Evolutionary conservation across 805 yeast genomes (phyloP), one percentile per base, ranked within the genome.

Genomic region (Monosporozyma aquatica): DNA sequence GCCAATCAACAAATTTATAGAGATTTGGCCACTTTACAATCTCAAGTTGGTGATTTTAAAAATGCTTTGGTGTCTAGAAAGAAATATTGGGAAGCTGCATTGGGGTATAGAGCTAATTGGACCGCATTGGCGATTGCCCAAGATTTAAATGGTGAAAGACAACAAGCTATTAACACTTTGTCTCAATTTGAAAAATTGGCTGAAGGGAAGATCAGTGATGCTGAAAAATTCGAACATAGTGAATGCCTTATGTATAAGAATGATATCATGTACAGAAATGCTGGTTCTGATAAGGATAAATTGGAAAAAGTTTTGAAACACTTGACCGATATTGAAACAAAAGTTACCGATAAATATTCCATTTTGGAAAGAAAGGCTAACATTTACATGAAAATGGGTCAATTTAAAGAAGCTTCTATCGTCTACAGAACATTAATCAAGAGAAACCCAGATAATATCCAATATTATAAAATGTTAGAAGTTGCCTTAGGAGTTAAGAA

Each of bases 21-120:
- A 46, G 98, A 92, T 61, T 70, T 90, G 56, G 74, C 94, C 11
- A 69, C 80, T 36, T 71, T 86, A 64, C 90, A 89, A 56, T 67
- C 83, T 23, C 97, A 92, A 54, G 69, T 72, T 48, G 77, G 96
- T 47, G 89, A 86, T 55, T 86, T 68, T 58, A 75, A 74, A 51
- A 71, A 71, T 20, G 70, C 82, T 47, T 70, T 75, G 4, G 74
- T 66, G 9, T 74, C 90, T 2, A 74, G 97, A 53, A 77, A 75
- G 46, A 69, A 71, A 29, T 79, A 78, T 53, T 71, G 92, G 61
- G 84, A 82, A 53, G 72, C 74, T 21, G 80, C 75, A 52, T 78
- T 92, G 9, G 95, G 95, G 0, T 84, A 77, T 58, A 74, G 96
- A 49, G 87, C 90, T 47, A 84, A 86, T 57, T 89, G 96, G 95